A percentile compares a stretch with the other conserved stretches of the same genome.
phyloP scores from a whole-genome alignment of 2,329 filamentous ascomycete genomes.

The Sarocladiaceae sp. region DNA sequence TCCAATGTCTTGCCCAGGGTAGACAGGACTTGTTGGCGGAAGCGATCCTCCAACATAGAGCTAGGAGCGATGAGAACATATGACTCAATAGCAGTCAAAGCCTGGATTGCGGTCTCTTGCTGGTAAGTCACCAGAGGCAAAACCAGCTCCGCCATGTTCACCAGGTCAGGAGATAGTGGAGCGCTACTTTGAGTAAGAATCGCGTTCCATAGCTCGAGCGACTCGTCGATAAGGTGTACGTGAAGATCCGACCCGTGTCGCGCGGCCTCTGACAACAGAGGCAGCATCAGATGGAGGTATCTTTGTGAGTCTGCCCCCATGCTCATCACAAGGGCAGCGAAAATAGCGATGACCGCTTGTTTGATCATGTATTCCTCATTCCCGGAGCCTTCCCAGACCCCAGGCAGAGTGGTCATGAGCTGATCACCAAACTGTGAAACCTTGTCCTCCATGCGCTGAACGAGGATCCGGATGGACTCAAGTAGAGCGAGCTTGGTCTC shows the following conservation, averaged over 20 bases:
- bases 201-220: constrained; percentile 79
- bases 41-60: constrained; percentile 54
- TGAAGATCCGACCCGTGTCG: constrained; percentile 68
- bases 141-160: constrained; percentile 54
- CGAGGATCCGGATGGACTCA: constrained; percentile 75
- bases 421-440: constrained; percentile 65
- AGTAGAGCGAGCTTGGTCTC: constrained; percentile 89
- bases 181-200: constrained; percentile 61
- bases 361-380: constrained; percentile 85
- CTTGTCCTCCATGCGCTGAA: constrained; percentile 73
- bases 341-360: constrained; percentile 81
- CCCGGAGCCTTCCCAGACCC: constrained; percentile 77
- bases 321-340: constrained; percentile 77
- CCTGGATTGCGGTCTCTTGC: constrained; percentile 54
- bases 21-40: constrained; percentile 42
- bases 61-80: constrained; percentile 66
- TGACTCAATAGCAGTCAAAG: constrained; percentile 59
- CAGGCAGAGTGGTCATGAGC: constrained; percentile 73
- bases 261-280: constrained; percentile 74
- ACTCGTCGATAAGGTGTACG: constrained; percentile 84
- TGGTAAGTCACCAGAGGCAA: constrained; percentile 63
- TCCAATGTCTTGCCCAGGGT: constrained; percentile 45
- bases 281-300: constrained; percentile 75
- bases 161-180: constrained; percentile 55
- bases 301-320: constrained; percentile 72